Base-by-base conservation (phyloP, 495 filamentous ascomycete genomes). In the Darksidea phi region DNA sequence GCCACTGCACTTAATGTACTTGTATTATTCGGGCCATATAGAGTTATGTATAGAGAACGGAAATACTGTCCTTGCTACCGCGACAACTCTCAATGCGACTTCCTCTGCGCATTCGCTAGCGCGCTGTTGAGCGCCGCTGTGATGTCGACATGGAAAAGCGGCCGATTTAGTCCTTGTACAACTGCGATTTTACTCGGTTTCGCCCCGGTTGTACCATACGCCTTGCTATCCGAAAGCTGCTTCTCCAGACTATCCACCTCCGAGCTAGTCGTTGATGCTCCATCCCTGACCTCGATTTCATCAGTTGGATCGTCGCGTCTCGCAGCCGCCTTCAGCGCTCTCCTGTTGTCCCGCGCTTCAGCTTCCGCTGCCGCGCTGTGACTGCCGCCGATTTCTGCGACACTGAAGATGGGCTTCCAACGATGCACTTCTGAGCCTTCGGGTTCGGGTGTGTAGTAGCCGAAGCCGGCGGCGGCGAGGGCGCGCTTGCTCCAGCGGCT, bases 401-500 rank as follows among this genome's bases (percentile, higher is more conserved):
- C 89, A 72, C 84, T 90, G 79, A 96, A 98, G 71, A 98, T 90
- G n/a, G 90, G 90, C 72, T 91, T 91, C 93, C 93, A 97, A 20
- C 89, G 83, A 56, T 84, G 78, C 67, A 85, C 77, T 13, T 57
- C 73, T 3, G 68, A 45, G 6, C 73, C 78, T 25, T 81, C 79
- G 0, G 78, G 76, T 1, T 79, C 77, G 11, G 78, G 73, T 8
- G 85, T 82, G 2, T 93, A 91, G 74, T 86, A 95, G 0, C 94
- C 94, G 74, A 98, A 98, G 34, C 95, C 94, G 12, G 89, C 95
- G 17, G 88, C 82, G n/a, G 86, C 87, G 20, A 98, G 86, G 13
- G 89, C 94, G 15, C 94, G 89, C 77, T 97, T 98, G 32, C 94
- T 94, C 94, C 94, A 98, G 58, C 92, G 86, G 78, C 96, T 97